Evolutionary conservation across 495 filamentous ascomycete genomes (phyloP), one percentile per base, ranked within the genome.

Genomic region (Cryomyces antarcticus): DNA sequence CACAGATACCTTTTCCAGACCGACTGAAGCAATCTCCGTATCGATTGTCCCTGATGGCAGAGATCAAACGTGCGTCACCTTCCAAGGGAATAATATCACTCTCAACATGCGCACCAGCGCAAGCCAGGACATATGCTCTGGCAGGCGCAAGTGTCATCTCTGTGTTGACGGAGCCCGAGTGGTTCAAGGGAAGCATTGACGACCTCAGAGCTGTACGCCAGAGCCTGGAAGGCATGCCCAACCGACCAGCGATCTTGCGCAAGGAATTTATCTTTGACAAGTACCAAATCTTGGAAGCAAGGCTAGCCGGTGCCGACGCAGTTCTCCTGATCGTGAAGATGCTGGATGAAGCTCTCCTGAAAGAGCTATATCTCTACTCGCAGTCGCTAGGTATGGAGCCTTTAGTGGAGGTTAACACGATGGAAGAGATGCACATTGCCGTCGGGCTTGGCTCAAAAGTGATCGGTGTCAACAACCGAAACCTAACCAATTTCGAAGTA

Each of bases 191-290:
- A 29, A 87, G 79, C 49, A 83, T 96, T 41, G 89, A 99, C 42
- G 89, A 99, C 56, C 65, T 99, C 31, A 77, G 84, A 38, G 73
- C 78, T 42, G 89, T 94, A 28, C 76, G 89, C 9, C 82, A 86
- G 57, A 83, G 80, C 37, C 65, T 99, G 11, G 77, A 85, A 49
- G 82, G 80, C 7, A 82, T 96, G 72, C 76, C 81, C 0, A 89
- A 95, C 57, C 72, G 89, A 34, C 89, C 89, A 4, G 89, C 87
- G 6, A 68, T 99, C 5, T 66, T 99, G 13, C 73, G 92, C 5
- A 99, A 99, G 56, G 89, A 99, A 41, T 99, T 99, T 52, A 75
- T 99, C 36, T 96, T 99, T 52, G 86, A 95, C 12, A 84, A 95
- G 55, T 99, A 96, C 57, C 89, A 99, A 58, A 96, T 99, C 43